Percentiles rank a stretch among this genome's conserved stretches.
Conservation (phyloP, 257 asterid species). For the Ehretia macrophylla region DNA sequence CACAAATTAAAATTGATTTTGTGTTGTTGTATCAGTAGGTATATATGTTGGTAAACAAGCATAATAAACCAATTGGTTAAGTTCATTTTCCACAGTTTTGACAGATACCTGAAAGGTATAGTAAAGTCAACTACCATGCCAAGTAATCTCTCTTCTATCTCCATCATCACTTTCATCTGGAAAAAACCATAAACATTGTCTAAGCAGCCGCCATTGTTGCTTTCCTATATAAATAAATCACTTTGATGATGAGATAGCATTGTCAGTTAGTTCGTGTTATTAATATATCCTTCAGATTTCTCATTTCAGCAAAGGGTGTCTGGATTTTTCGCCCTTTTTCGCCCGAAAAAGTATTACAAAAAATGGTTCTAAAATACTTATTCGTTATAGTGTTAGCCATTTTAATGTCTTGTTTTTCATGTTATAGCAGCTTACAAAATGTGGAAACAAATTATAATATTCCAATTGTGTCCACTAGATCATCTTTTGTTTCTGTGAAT, state of each 20-base stretch:
- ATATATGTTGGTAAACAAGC: slow-evolving; percentile 28
- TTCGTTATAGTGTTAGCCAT: slow-evolving; percentile 24
- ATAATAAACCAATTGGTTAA: slow-evolving; percentile 12
- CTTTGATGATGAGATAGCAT: slow-evolving; percentile 4
- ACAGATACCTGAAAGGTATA: slow-evolving; percentile 30
- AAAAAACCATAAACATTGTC: too few species aligned
- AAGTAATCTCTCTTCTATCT: slow-evolving; percentile 5
- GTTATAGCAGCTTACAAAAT: slow-evolving; percentile 22
- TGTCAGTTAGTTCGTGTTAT: too few species aligned
- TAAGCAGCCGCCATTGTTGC: neutral
- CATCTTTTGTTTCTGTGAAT: neutral
- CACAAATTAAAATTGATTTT: too few species aligned
- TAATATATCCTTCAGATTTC: too few species aligned
- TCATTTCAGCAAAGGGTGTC: slow-evolving; percentile 4
- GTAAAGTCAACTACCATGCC: slow-evolving; percentile 11
- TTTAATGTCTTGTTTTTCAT: slow-evolving; percentile 26
- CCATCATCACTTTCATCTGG: too few species aligned
- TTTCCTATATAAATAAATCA: slow-evolving; percentile 11
- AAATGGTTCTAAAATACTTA: slow-evolving; percentile 28
- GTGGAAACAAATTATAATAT: neutral
- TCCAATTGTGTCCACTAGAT: neutral
- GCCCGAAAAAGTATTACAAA: neutral
- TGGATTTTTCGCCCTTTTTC: neutral
- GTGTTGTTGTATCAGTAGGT: too few species aligned
- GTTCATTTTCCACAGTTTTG: slow-evolving; percentile 25